phyloP scores from a whole-genome alignment of 768 basidiomycete species.

The Clathrus columnatus region DNA sequence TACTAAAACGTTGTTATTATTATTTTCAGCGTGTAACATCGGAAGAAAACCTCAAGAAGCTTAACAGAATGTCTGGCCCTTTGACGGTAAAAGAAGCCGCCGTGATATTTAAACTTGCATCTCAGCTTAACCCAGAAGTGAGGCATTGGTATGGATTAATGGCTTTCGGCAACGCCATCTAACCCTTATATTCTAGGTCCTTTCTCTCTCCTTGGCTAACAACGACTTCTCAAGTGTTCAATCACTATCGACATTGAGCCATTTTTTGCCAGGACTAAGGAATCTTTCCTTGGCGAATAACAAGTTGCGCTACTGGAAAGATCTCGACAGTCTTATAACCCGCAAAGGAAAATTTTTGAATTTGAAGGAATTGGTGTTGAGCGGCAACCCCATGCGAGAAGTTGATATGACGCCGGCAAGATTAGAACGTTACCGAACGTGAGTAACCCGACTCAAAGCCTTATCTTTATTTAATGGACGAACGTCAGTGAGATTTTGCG shows the following conservation, averaged over 20 bases:
- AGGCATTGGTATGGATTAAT: constrained; percentile 14
- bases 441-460: constrained; percentile 16
- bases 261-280: constrained; percentile 70
- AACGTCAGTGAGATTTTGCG: constrained; percentile 61
- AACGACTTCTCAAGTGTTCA: constrained; percentile 57
- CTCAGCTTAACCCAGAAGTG: constrained; percentile 68
- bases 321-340: constrained; percentile 56
- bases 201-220: constrained; percentile 80
- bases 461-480: constrained; percentile 8
- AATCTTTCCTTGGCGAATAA: constrained; percentile 80
- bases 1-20: constrained; percentile 3
- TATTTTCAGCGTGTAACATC: constrained; percentile 58
- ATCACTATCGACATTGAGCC: constrained; percentile 51
- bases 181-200: constrained; percentile 36
- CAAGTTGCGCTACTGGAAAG: constrained; percentile 56
- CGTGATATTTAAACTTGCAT: constrained; percentile 85
- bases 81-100: constrained; percentile 51
- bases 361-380: constrained; percentile 63
- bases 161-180: constrained; percentile 4
- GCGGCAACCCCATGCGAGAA: constrained; percentile 69
- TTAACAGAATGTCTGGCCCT: constrained; percentile 57
- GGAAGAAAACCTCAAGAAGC: constrained; percentile 66
- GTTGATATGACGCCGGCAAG: constrained; percentile 47
- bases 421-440: constrained; percentile 65
- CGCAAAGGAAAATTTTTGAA: constrained; percentile 50